phyloP scores from a whole-genome alignment of 108 stramenopile species.

The Tribonema minus region DNA sequence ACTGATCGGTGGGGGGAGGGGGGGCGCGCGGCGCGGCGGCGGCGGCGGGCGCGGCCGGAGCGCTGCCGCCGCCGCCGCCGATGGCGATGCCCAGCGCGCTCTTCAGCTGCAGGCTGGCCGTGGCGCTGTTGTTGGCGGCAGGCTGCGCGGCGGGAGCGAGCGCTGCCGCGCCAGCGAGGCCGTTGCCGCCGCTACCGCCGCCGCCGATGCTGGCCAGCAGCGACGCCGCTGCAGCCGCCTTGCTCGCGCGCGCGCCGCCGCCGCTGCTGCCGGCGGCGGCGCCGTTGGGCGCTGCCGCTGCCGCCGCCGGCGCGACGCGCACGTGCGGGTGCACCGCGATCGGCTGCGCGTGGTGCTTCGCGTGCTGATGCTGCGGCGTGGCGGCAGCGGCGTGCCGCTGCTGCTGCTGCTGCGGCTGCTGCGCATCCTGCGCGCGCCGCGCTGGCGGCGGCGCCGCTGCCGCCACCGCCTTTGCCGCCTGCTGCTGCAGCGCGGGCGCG shows the following conservation, averaged over 20 bases:
- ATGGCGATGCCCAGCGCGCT: constrained; percentile 1
- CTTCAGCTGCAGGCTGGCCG: no score
- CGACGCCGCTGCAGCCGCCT: not conserved
- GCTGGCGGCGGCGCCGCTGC: not conserved
- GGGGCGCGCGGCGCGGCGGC: not conserved
- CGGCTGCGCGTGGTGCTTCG: not conserved
- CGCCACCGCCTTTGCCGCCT: not conserved
- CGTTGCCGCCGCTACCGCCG: not conserved
- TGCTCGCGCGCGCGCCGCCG: no score
- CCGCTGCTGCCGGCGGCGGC: no score
- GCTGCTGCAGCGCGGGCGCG: not conserved
- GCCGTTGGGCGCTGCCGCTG: not conserved
- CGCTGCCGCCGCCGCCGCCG: not conserved
- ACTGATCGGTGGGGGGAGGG: no score
- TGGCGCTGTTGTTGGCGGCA: no score
- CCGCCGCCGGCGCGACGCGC: not conserved
- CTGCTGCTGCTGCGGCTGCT: not conserved
- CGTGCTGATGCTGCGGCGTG: not conserved
- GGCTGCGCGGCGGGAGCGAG: no score
- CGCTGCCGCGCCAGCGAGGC: not conserved
- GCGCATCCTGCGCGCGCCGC: not conserved
- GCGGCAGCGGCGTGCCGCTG: not conserved
- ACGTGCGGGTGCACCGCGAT: no score
- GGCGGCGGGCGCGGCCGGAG: not conserved
- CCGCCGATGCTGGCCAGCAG: no score